A percentile compares a stretch with the other conserved stretches of the same genome.
phyloP scores from a whole-genome alignment of 768 basidiomycete genomes.

The Podaxis sp. region DNA sequence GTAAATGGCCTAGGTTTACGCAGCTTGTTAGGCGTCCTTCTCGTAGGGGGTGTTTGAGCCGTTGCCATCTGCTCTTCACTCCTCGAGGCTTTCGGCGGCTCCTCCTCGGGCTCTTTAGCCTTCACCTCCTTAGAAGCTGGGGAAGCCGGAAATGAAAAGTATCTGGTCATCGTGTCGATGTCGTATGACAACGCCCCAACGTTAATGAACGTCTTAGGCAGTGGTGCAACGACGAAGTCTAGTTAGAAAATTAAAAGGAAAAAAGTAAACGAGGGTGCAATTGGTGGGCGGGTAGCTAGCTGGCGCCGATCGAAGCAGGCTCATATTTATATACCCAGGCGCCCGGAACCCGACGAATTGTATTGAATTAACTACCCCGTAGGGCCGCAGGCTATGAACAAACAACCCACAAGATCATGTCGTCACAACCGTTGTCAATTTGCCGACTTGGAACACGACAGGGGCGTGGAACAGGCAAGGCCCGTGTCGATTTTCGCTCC shows the following conservation, averaged over 20 bases:
- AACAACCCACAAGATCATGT: not conserved
- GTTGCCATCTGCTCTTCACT: not conserved
- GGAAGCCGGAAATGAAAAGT: constrained; percentile 2
- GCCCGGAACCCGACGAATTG: constrained; percentile 1
- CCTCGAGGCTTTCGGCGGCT: not conserved
- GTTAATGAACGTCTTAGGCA: not conserved
- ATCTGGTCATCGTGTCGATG: constrained; percentile 1
- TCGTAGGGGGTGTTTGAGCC: not conserved
- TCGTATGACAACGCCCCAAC: not conserved
- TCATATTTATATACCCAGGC: constrained; percentile 9
- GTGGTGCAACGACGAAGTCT: not conserved
- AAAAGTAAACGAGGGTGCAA: not conserved
- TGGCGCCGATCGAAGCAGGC: not conserved
- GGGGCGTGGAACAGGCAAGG: not conserved
- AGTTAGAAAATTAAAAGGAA: not conserved
- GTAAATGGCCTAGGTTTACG: constrained; percentile 12
- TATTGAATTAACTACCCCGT: not conserved
- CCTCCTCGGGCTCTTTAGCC: not conserved
- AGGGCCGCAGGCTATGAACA: not conserved
- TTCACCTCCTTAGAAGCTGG: not conserved
- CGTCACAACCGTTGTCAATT: not conserved
- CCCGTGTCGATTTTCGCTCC: not conserved
- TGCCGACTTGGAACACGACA: not conserved
- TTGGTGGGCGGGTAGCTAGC: constrained; percentile 3
- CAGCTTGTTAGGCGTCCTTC: constrained; percentile 9